Conservation (phyloP, 768 basidiomycete genomes). For the Podaxis sp. region DNA sequence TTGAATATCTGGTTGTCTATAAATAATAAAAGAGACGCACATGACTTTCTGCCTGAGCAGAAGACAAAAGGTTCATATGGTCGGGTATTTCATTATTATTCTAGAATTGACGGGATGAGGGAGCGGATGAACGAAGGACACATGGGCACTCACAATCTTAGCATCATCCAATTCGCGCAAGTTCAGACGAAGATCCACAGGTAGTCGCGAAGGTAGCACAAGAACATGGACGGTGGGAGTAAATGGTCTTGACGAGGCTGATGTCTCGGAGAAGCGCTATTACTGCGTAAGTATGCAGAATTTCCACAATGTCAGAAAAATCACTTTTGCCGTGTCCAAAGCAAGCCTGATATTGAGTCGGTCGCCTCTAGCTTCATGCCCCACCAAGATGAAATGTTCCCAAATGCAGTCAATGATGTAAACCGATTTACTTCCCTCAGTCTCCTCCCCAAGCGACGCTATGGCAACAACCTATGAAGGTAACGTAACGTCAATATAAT, state of each 20-base stretch:
- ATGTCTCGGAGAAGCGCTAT: constrained; percentile 53
- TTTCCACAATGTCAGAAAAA: constrained; percentile 5
- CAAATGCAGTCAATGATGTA: constrained; percentile 75
- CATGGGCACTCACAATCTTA: constrained; percentile 45
- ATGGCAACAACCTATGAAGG: constrained; percentile 46
- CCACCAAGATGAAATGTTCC: constrained; percentile 79
- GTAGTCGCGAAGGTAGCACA: constrained; percentile 72
- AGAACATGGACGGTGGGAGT: constrained; percentile 72
- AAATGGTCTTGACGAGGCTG: constrained; percentile 62
- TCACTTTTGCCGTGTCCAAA: constrained; percentile 55
- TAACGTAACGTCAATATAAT: not conserved
- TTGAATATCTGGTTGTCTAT: constrained; percentile 14
- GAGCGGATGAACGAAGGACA: constrained; percentile 4
- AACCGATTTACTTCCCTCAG: constrained; percentile 43
- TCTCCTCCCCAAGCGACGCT: constrained; percentile 41
- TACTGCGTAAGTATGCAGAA: not conserved
- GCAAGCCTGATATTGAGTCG: constrained; percentile 63
- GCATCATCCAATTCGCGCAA: constrained; percentile 72
- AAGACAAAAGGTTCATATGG: constrained; percentile 76
- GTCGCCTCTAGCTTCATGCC: constrained; percentile 59
- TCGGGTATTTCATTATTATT: constrained; percentile 60
- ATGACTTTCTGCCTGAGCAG: constrained; percentile 55
- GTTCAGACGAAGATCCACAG: constrained; percentile 64
- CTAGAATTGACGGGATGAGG: constrained; percentile 28
- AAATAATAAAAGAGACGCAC: constrained; percentile 38